phyloP scores from a whole-genome alignment of 176 grass and related monocot genomes.

The Hsuehochloa calcarea region DNA sequence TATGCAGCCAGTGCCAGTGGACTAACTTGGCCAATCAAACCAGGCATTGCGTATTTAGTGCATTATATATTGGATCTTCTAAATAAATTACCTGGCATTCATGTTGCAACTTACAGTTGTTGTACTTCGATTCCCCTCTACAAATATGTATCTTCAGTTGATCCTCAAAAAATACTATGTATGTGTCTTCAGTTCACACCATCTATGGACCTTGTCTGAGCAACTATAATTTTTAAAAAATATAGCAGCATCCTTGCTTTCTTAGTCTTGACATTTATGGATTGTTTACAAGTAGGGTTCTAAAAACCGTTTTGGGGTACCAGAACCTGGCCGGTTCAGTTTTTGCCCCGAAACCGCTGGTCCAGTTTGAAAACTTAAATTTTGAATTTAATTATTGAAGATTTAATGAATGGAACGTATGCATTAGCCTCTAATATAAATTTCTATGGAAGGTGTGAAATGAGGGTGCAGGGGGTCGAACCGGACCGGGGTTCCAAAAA shows the following conservation, averaged over 20 bases:
- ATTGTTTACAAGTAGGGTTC: background rate
- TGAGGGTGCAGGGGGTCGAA: too few relatives aligned
- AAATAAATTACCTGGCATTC: background rate
- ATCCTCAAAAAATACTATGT: too few relatives aligned
- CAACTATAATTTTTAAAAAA: background rate
- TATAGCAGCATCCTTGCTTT: too few relatives aligned
- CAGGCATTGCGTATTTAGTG: background rate
- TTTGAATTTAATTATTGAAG: too few relatives aligned
- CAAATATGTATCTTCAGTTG: background rate
- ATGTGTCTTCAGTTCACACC: background rate
- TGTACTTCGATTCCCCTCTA: background rate
- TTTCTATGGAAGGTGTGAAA: too few relatives aligned
- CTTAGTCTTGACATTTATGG: background rate
- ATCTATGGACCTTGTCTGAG: background rate
- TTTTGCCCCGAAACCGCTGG: too few relatives aligned
- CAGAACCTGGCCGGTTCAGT: too few relatives aligned
- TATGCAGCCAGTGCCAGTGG: slow-evolving; percentile 72
- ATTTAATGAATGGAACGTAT: too few relatives aligned
- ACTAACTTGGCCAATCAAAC: slow-evolving; percentile 37
- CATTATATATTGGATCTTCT: background rate
- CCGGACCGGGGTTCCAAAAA: too few relatives aligned
- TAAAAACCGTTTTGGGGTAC: too few relatives aligned
- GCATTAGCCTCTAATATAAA: too few relatives aligned
- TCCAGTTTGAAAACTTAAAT: too few relatives aligned
- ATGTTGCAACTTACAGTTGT: background rate